Percentiles rank a stretch among this genome's conserved stretches.
phyloP scores from a whole-genome alignment of 2,329 filamentous ascomycete genomes.

The Aspergillus ibericus region DNA sequence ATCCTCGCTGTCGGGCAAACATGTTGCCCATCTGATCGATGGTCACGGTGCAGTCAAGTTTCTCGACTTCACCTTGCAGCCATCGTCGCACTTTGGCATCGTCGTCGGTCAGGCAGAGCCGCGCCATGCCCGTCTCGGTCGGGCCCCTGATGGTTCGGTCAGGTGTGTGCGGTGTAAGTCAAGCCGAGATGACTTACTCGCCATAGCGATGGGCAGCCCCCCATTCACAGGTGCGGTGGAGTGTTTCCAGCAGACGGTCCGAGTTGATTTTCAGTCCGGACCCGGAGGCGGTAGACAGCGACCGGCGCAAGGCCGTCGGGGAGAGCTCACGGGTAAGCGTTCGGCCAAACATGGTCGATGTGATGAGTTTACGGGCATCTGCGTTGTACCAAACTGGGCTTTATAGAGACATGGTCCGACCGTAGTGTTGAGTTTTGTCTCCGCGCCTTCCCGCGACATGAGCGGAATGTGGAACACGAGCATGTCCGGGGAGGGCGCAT shows the following conservation, averaged over 20 bases:
- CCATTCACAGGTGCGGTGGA: slow-evolving; percentile 36
- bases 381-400: too few species aligned
- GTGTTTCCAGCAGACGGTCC: slow-evolving; percentile 28
- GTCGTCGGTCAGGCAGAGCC: slow-evolving; percentile 66
- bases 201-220: slow-evolving; percentile 30
- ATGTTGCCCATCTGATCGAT: slow-evolving; percentile 61
- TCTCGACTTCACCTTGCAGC: slow-evolving; percentile 62
- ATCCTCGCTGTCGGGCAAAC: slow-evolving; percentile 28
- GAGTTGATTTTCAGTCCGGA: slow-evolving; percentile 31
- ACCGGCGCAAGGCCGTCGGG: not conserved
- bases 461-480: not conserved
- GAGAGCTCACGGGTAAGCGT: not conserved
- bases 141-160: slow-evolving; percentile 12
- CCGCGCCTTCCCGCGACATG: not conserved
- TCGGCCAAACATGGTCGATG: not conserved
- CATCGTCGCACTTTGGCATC: slow-evolving; percentile 69
- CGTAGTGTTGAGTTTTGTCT: not conserved
- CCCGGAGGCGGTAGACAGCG: not conserved
- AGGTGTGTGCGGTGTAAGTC: too few species aligned
- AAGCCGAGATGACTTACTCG: slow-evolving; percentile 20
- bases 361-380: too few species aligned
- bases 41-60: slow-evolving; percentile 62
- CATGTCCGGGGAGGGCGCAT: slow-evolving; percentile 23
- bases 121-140: slow-evolving; percentile 61
- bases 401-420: too few species aligned